phyloP scores from a whole-genome alignment of 257 asterid species.

The Penstemon davidsonii region DNA sequence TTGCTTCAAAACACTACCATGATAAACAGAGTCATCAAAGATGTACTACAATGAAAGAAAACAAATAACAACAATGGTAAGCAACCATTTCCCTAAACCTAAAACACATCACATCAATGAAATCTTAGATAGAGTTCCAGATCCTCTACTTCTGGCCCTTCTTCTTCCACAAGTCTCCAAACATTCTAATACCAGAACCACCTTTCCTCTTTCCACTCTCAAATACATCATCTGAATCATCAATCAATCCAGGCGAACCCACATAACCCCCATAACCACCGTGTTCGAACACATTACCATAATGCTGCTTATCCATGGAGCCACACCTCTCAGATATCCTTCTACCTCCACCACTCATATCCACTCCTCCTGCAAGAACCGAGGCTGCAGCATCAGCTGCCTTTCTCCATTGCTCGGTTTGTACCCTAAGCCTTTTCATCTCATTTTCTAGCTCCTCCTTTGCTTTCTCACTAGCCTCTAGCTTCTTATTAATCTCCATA shows the following conservation, averaged over 20 bases:
- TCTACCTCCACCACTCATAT: conserved; percentile 51
- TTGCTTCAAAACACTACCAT: conserved; percentile 4
- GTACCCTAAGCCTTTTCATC: conserved; percentile 84
- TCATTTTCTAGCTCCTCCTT: conserved; percentile 68
- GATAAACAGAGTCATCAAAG: neutral
- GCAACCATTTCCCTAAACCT: conserved; percentile 37
- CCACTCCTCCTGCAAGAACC: conserved; percentile 65
- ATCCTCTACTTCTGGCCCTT: conserved; percentile 60
- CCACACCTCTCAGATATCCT: conserved; percentile 87
- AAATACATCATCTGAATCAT: conserved; percentile 51
- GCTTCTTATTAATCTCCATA: conserved; percentile 42
- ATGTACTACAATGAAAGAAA: conserved; percentile 15
- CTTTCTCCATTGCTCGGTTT: conserved; percentile 94
- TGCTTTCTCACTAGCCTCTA: conserved; percentile 50
- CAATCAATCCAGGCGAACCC: conserved; percentile 63
- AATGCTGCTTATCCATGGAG: conserved; percentile 81
- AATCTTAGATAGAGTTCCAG: conserved; percentile 8
- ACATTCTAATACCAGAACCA: conserved; percentile 66
- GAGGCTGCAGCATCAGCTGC: conserved; percentile 99
- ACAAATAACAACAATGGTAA: conserved; percentile 37
- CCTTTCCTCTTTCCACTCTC: conserved; percentile 75
- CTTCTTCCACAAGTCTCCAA: conserved; percentile 93
- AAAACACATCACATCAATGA: conserved; percentile 9
- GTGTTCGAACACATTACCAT: conserved; percentile 44
- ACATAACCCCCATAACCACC: conserved; percentile 35